A percentile compares a stretch with the other conserved stretches of the same genome.
These are phyloP conservation scores for Hypoxylon sp. DNA, from an alignment of 2,329 filamentous ascomycete genomes.

Conservation along the genomic window DNA sequence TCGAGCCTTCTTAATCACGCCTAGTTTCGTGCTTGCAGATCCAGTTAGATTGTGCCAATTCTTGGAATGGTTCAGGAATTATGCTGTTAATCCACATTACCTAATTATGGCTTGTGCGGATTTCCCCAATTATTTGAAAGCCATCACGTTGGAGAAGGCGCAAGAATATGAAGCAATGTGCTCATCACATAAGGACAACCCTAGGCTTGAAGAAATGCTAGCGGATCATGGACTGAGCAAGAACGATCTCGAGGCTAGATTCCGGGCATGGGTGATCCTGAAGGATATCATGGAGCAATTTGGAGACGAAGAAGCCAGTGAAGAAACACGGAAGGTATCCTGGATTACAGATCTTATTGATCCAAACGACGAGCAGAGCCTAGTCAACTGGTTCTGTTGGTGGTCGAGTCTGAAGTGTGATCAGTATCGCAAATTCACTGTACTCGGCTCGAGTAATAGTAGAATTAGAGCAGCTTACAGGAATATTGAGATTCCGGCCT, in stretches of 20 bases:
- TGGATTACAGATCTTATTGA: conserved; percentile 66
- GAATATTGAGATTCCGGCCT: conserved; percentile 57
- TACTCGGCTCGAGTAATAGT: conserved; percentile 64
- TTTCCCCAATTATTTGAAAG: conserved; percentile 56
- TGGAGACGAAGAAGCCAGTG: conserved; percentile 55
- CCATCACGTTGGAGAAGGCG: conserved; percentile 56
- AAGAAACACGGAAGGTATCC: conserved; percentile 57
- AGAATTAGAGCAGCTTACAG: conserved; percentile 51
- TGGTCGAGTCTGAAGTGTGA: conserved; percentile 68
- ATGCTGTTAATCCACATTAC: conserved; percentile 45
- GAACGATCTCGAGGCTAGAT: conserved; percentile 45
- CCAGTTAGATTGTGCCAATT: conserved; percentile 58
- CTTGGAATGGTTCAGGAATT: conserved; percentile 58
- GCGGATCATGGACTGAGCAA: conserved; percentile 36
- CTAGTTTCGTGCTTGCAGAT: conserved; percentile 65
- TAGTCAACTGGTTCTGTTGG: conserved; percentile 74
- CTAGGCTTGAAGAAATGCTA: conserved; percentile 35
- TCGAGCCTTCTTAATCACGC: conserved; percentile 63
- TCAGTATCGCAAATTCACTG: conserved; percentile 67
- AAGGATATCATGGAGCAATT: conserved; percentile 49
- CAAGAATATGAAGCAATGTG: conserved; percentile 41
- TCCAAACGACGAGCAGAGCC: conserved; percentile 72
- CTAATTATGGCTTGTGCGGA: conserved; percentile 57
- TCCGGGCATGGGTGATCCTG: conserved; percentile 47
- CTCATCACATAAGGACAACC: conserved; percentile 36